phyloP scores from a whole-genome alignment of 208 protist species.

The Angomonas desouzai region DNA sequence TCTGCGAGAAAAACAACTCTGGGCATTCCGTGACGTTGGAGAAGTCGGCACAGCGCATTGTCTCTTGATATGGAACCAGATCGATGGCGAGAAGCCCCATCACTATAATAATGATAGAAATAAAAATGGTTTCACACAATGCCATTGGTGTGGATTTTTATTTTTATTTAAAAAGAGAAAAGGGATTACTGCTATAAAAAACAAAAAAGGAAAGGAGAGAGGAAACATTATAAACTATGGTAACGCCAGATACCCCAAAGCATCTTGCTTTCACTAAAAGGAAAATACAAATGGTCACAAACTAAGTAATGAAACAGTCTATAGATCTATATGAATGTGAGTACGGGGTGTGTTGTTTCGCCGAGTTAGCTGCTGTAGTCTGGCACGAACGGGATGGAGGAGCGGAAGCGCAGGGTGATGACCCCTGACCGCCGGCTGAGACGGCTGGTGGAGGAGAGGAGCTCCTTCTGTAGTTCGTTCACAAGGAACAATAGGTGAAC shows the following conservation, averaged over 20 bases:
- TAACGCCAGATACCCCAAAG: too few species aligned
- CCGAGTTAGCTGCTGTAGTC: too few species aligned
- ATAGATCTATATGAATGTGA: too few species aligned
- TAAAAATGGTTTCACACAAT: slow-evolving; percentile 22
- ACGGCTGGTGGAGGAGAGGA: slow-evolving; percentile 34
- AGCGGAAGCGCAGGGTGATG: slow-evolving; percentile 40
- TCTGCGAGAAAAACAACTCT: slow-evolving; percentile 62
- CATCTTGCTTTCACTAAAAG: too few species aligned
- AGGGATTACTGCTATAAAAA: background rate
- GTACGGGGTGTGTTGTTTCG: too few species aligned
- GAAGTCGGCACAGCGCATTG: slow-evolving; percentile 59
- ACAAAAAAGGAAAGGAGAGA: slow-evolving; percentile 15
- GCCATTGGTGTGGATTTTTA: too few species aligned
- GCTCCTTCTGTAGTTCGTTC: slow-evolving; percentile 35
- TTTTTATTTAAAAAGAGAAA: slow-evolving; percentile 10
- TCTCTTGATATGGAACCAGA: slow-evolving; percentile 70
- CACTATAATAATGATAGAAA: slow-evolving; percentile 42
- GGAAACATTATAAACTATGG: too few species aligned
- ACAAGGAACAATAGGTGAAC: slow-evolving; percentile 41
- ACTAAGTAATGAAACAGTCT: too few species aligned
- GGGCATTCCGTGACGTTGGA: slow-evolving; percentile 51
- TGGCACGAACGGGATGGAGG: slow-evolving; percentile 30
- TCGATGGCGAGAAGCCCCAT: slow-evolving; percentile 74
- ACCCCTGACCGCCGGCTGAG: slow-evolving; percentile 31
- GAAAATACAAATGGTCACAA: too few species aligned